Conservation (phyloP, 2,329 filamentous ascomycete species). For the Paracamarosporium sp. region DNA sequence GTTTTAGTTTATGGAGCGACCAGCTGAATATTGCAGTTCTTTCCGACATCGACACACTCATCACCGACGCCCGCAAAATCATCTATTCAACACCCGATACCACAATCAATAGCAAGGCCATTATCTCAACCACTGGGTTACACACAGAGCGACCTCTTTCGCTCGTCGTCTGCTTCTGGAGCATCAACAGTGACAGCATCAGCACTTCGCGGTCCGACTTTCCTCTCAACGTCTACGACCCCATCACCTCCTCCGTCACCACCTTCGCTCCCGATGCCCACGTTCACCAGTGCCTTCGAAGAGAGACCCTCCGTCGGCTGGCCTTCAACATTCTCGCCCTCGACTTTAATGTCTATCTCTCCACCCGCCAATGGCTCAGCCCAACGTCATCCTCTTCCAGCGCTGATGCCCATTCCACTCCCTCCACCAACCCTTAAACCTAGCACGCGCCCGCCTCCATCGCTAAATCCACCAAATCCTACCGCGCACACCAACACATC, state of each 20-base stretch:
- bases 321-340: slow-evolving; percentile 27
- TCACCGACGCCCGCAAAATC: slow-evolving; percentile 11
- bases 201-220: slow-evolving; percentile 35
- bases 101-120: slow-evolving; percentile 12
- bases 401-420: slow-evolving; percentile 38
- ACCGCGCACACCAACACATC: slow-evolving; percentile 39
- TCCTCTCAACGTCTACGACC: slow-evolving; percentile 41
- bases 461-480: slow-evolving; percentile 39
- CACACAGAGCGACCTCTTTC: slow-evolving; percentile 17
- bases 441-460: slow-evolving; percentile 39
- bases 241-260: slow-evolving; percentile 43
- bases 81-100: background rate
- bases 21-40: slow-evolving; percentile 35
- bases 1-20: background rate
- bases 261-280: slow-evolving; percentile 26
- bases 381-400: slow-evolving; percentile 27
- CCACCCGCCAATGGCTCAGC: slow-evolving; percentile 29
- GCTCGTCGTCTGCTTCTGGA: slow-evolving; percentile 18
- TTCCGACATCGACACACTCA: slow-evolving; percentile 23
- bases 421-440: slow-evolving; percentile 43
- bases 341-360: slow-evolving; percentile 29
- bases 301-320: slow-evolving; percentile 28
- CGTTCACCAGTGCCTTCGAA: slow-evolving; percentile 31
- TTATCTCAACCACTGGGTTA: slow-evolving; percentile 30
- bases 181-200: slow-evolving; percentile 17